Base-by-base conservation (phyloP, 768 basidiomycete genomes). In the Tricholoma bakamatsutake region DNA sequence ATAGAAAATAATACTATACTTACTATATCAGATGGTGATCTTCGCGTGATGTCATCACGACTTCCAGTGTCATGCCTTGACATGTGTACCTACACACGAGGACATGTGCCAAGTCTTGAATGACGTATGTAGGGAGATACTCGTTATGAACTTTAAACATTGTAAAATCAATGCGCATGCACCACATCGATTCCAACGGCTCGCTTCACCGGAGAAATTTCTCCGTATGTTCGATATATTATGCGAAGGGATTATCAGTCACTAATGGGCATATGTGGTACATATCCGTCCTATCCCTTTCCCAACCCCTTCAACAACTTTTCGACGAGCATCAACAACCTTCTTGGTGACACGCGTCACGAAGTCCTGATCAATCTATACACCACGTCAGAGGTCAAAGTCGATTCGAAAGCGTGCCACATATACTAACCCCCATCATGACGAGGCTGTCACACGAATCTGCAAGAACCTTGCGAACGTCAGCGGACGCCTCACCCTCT, bases 261-360 rank as follows among this genome's bases (percentile, higher is more conserved):
- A 13, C 52, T 58, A 59, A 34, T 61, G 53, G 52, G 59, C 45
- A 53, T 59, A 59, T 55, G 64, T 62, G 49, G 70, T 59, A 21
- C 60, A 67, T 31, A 65, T 39, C 3, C 61, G 60, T 17, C 35
- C 56, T 48, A 31, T 48, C 28, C 90, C 89, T 64, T 86, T 90
- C 28, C 81, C 84, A 40, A 85, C 72, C 27, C 88, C 89, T 54
- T 88, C 88, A 18, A 83, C 67, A 6, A 86, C 80, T 67, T 83
- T 88, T 67, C 81, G 88, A 40, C 85, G 83, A 3, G 89, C 73
- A 27, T 93, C 89, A 5, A 76, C 79, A 37, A 87, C 69, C 62
- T 75, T 87, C 73, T 87, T 89, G 11, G 80, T 81, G 27, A 86
- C 68, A 18, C 75, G 75, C 55, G 81, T 67, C 45, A 84, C 73